phyloP scores from a whole-genome alignment of 768 basidiomycete genomes.

The Dentipellis sp. region DNA sequence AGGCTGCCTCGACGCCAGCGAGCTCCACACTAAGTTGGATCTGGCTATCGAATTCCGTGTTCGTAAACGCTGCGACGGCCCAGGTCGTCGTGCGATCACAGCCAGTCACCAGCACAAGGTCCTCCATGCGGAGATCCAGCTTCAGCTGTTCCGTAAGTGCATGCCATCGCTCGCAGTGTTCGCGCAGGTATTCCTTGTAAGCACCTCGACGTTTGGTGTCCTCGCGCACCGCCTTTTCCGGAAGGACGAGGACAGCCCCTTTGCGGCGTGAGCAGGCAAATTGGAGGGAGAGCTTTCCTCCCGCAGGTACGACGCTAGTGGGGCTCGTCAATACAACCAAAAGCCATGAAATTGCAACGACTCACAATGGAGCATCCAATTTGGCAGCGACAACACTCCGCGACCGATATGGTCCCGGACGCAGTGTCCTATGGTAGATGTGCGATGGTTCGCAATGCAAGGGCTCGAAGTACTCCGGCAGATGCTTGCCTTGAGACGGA shows the following conservation, averaged over 20 bases:
- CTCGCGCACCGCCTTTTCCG: not conserved
- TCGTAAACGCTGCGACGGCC: slow-evolving; percentile 11
- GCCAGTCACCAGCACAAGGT: slow-evolving; percentile 12
- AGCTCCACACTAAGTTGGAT: not conserved
- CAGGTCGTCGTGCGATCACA: slow-evolving; percentile 11
- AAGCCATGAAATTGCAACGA: not conserved
- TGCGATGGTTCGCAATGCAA: not conserved
- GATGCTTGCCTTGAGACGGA: not conserved
- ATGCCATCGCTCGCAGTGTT: slow-evolving; percentile 12
- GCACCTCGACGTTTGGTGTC: not conserved
- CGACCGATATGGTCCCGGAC: not conserved
- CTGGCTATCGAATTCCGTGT: not conserved
- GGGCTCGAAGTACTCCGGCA: not conserved
- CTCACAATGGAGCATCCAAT: not conserved
- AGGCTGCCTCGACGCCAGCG: not conserved
- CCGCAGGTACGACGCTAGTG: not conserved
- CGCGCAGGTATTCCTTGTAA: slow-evolving; percentile 9
- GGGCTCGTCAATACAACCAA: not conserved
- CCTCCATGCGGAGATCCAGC: slow-evolving; percentile 6
- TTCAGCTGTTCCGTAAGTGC: not conserved
- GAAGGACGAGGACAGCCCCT: slow-evolving; percentile 5
- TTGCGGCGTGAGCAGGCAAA: slow-evolving; percentile 5
- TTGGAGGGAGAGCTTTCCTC: not conserved
- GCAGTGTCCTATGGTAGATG: not conserved
- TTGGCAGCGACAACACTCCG: not conserved